Percentiles rank a stretch among this genome's conserved stretches.
These are phyloP conservation scores for Annulohypoxylon bovei DNA, from an alignment of 495 filamentous ascomycete genomes.

Conservation along the genomic window DNA sequence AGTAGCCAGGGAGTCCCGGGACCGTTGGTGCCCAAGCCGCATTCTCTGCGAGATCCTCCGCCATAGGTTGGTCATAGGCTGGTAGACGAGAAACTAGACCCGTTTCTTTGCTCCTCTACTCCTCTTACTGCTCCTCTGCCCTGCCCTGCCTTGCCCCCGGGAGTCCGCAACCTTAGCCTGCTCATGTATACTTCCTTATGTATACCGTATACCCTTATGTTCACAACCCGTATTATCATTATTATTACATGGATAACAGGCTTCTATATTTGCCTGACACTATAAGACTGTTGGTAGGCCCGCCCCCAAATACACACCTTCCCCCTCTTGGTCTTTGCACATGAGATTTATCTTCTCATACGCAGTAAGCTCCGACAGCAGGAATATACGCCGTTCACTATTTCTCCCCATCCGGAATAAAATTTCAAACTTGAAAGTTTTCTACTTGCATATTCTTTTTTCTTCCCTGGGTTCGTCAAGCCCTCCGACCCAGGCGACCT, in stretches of 20 bases:
- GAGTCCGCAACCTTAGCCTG: constrained; percentile 42
- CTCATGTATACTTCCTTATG: constrained; percentile 13
- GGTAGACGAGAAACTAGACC: constrained; percentile 40
- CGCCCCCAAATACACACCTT: constrained; percentile 36
- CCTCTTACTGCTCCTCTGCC: neutral
- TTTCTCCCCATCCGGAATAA: constrained; percentile 35
- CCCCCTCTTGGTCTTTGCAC: constrained; percentile 39
- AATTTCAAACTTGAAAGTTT: constrained; percentile 26
- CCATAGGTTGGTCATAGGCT: constrained; percentile 42
- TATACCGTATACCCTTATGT: constrained; percentile 34
- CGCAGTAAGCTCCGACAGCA: constrained; percentile 48
- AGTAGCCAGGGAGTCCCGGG: constrained; percentile 51
- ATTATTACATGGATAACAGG: constrained; percentile 38
- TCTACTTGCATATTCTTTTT: constrained; percentile 22
- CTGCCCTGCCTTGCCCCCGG: constrained; percentile 23
- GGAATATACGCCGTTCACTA: constrained; percentile 37
- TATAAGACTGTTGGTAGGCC: constrained; percentile 54
- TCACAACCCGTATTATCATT: constrained; percentile 34
- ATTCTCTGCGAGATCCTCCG: constrained; percentile 46
- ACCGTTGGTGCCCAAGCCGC: constrained; percentile 63
- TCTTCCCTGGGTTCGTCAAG: constrained; percentile 28
- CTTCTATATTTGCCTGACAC: constrained; percentile 44
- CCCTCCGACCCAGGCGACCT: constrained; percentile 37
- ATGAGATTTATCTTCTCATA: constrained; percentile 45
- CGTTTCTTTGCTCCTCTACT: constrained; percentile 36